phyloP scores from a whole-genome alignment of 2,329 filamentous ascomycete species.

The Stachybotrys echinatus region DNA sequence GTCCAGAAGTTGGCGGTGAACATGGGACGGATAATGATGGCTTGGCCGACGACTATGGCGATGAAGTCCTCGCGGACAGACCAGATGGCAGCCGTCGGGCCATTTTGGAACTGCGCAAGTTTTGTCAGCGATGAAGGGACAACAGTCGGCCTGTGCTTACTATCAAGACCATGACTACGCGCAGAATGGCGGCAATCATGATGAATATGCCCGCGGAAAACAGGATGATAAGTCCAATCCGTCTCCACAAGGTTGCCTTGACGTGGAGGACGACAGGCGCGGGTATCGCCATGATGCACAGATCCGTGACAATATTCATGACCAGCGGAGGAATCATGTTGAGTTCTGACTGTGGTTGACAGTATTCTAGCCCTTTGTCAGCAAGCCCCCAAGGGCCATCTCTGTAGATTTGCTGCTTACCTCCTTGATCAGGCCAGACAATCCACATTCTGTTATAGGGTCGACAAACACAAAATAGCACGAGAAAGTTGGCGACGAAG shows the following conservation, averaged over 20 bases:
- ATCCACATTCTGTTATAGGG: constrained; percentile 27
- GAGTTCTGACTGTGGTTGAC: constrained; percentile 21
- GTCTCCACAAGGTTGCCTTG: constrained; percentile 19
- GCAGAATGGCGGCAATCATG: constrained; percentile 20
- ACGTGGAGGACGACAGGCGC: constrained; percentile 19
- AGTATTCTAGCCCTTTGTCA: constrained; percentile 6
- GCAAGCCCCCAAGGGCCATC: too few relatives aligned
- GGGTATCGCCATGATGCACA: constrained; percentile 25
- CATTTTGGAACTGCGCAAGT: constrained; percentile 4
- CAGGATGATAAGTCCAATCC: constrained; percentile 21
- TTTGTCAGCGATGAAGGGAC: background rate
- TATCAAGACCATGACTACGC: constrained; percentile 20
- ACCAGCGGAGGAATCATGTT: constrained; percentile 23
- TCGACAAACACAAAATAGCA: constrained; percentile 21
- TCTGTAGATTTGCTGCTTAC: too few relatives aligned
- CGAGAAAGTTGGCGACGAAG: constrained; percentile 15
- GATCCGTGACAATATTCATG: constrained; percentile 25
- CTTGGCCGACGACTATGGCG: constrained; percentile 27
- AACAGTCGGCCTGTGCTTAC: constrained; percentile 8
- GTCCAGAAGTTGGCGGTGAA: constrained; percentile 17
- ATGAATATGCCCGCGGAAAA: constrained; percentile 25
- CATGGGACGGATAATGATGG: constrained; percentile 26
- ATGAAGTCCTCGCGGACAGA: constrained; percentile 30
- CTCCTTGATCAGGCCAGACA: constrained; percentile 26
- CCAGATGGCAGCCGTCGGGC: constrained; percentile 24